A percentile compares a stretch with the other conserved stretches of the same genome.
These are phyloP conservation scores for Pholiota microspora DNA, from an alignment of 768 basidiomycete species.

Conservation along the genomic window DNA sequence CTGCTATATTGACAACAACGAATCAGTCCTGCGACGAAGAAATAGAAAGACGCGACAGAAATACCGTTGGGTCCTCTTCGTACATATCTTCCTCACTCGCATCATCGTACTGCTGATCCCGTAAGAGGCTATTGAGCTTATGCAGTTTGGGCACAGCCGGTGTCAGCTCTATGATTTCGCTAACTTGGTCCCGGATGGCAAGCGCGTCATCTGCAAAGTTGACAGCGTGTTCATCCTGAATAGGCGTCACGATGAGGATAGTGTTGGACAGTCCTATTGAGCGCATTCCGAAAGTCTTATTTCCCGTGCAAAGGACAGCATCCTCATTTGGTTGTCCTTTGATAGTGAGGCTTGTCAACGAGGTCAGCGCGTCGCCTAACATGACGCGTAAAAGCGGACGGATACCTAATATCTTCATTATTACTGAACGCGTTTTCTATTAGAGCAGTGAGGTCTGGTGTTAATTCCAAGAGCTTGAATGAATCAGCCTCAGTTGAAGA, in stretches of 20 bases:
- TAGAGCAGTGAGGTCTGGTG: constrained; percentile 61
- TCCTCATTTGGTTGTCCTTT: constrained; percentile 83
- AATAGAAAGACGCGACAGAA: not conserved
- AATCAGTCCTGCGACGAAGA: constrained; percentile 1
- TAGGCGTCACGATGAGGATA: constrained; percentile 66
- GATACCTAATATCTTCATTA: constrained; percentile 21
- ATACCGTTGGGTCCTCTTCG: constrained; percentile 18
- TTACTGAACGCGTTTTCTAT: constrained; percentile 51
- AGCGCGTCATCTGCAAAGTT: constrained; percentile 40
- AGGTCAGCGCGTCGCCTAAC: constrained; percentile 5
- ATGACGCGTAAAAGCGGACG: not conserved
- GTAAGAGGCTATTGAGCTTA: constrained; percentile 57
- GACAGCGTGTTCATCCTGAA: constrained; percentile 29
- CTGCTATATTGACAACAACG: constrained; percentile 21
- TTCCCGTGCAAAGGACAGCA: constrained; percentile 83
- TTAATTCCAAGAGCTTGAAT: constrained; percentile 74
- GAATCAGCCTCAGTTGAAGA: constrained; percentile 46
- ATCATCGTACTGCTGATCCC: constrained; percentile 71
- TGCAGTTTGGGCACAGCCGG: constrained; percentile 78
- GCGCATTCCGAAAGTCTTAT: constrained; percentile 79
- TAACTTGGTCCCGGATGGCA: constrained; percentile 76
- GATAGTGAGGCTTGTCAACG: constrained; percentile 58
- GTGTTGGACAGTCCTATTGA: constrained; percentile 91
- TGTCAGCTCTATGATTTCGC: constrained; percentile 80
- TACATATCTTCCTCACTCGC: constrained; percentile 50